Evolutionary conservation across 2,329 filamentous ascomycete species (phyloP).

Genomic region (Madurella mycetomatis): DNA sequence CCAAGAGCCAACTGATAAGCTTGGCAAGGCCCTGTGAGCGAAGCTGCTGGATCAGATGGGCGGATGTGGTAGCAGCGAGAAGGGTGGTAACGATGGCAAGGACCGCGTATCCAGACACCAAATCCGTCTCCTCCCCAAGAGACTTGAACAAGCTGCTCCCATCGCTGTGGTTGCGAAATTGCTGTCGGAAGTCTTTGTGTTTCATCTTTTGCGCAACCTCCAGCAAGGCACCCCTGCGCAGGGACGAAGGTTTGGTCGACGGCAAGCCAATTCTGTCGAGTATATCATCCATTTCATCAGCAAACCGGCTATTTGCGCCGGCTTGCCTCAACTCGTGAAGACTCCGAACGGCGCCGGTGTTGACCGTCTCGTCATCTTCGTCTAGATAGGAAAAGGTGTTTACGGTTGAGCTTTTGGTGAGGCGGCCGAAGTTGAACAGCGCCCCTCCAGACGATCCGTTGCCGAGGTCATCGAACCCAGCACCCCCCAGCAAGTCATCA

Average conservation of each 20-base stretch:
- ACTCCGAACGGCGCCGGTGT: conserved; percentile 52
- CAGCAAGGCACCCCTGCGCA: conserved; percentile 54
- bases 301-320: conserved; percentile 61
- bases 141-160: conserved; percentile 64
- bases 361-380: conserved; percentile 39
- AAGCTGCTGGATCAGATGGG: conserved; percentile 55
- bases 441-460: conserved; percentile 18
- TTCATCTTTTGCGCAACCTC: conserved; percentile 57
- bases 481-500: conserved; percentile 25
- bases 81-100: conserved; percentile 61
- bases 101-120: conserved; percentile 59
- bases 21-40: conserved; percentile 48
- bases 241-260: conserved; percentile 41
- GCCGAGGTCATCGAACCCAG: conserved; percentile 21
- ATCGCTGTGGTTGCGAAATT: conserved; percentile 70
- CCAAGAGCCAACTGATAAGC: conserved; percentile 55
- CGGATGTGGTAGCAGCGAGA: conserved; percentile 55
- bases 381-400: conserved; percentile 38
- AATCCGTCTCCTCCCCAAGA: conserved; percentile 55
- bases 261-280: conserved; percentile 56
- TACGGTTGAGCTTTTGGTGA: conserved; percentile 22
- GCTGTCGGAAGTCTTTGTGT: conserved; percentile 58
- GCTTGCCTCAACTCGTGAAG: conserved; percentile 63
- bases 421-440: conserved; percentile 24
- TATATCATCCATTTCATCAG: conserved; percentile 62